Percentiles rank a stretch among this genome's conserved stretches.
Conservation (phyloP, 1,139 yeast species). For the Saccharomyces hybrid region DNA sequence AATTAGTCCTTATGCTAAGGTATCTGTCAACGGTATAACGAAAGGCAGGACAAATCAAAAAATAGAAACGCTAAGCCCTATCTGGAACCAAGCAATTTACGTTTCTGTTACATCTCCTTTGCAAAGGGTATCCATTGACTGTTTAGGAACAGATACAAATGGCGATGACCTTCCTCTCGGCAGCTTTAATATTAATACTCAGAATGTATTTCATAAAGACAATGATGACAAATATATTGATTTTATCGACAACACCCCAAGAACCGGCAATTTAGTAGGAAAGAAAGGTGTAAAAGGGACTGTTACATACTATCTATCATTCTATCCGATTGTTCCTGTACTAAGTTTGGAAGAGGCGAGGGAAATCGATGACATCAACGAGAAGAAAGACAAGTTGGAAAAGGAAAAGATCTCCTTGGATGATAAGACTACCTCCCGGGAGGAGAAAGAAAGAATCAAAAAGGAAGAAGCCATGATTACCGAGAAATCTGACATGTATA, state of each 20-base stretch:
- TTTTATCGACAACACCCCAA: slow-evolving; percentile 47
- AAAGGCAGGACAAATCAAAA: slow-evolving; percentile 65
- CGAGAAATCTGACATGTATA: slow-evolving; percentile 36
- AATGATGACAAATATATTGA: slow-evolving; percentile 58
- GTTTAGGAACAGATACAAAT: slow-evolving; percentile 73
- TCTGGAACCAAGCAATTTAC: slow-evolving; percentile 76
- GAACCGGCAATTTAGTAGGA: slow-evolving; percentile 55
- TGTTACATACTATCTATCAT: slow-evolving; percentile 61
- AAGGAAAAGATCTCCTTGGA: slow-evolving; percentile 23
- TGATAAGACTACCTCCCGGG: slow-evolving; percentile 23
- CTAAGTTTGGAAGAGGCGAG: slow-evolving; percentile 62
- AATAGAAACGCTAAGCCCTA: slow-evolving; percentile 65
- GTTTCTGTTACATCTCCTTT: slow-evolving; percentile 70
- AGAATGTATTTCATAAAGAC: slow-evolving; percentile 53
- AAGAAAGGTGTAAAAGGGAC: slow-evolving; percentile 71
- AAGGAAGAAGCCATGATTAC: slow-evolving; percentile 31
- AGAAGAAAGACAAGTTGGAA: slow-evolving; percentile 30
- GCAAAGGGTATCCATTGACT: slow-evolving; percentile 75
- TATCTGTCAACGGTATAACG: slow-evolving; percentile 65
- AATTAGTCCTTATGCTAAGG: slow-evolving; percentile 81
- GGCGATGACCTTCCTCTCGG: slow-evolving; percentile 81
- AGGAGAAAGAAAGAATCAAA: slow-evolving; percentile 17
- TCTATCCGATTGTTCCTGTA: slow-evolving; percentile 73
- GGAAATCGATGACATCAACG: slow-evolving; percentile 43
- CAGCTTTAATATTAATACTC: slow-evolving; percentile 57